Evolutionary conservation across 768 basidiomycete genomes (phyloP).

Genomic region (Suillus subluteus): DNA sequence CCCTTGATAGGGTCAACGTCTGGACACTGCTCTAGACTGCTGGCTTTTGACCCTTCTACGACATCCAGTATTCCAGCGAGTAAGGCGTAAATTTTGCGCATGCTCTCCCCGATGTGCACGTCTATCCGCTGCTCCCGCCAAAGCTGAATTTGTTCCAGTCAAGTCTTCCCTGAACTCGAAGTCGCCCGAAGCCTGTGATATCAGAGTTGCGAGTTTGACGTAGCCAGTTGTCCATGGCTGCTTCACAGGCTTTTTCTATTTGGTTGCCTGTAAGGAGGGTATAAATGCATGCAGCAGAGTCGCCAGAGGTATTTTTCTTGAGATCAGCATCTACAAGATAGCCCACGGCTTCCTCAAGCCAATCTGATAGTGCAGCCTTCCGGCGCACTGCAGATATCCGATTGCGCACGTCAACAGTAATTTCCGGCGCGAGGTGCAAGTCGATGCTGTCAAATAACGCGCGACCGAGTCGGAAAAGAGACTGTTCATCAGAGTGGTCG

Average conservation of each 20-base stretch:
- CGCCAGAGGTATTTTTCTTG: slow-evolving; percentile 46
- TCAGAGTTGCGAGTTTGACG: slow-evolving; percentile 83
- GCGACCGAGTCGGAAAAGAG: slow-evolving; percentile 84
- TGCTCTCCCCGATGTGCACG: slow-evolving; percentile 62
- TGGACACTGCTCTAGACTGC: slow-evolving; percentile 52
- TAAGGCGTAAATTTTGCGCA: slow-evolving; percentile 82
- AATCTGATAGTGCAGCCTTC: slow-evolving; percentile 78
- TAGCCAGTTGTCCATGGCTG: slow-evolving; percentile 77
- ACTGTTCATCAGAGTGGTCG: slow-evolving; percentile 75
- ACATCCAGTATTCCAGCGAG: slow-evolving; percentile 76
- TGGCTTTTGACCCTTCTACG: slow-evolving; percentile 55
- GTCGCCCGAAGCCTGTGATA: slow-evolving; percentile 87
- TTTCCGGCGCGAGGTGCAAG: slow-evolving; percentile 54
- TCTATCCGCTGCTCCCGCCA: slow-evolving; percentile 85
- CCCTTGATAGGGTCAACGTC: slow-evolving; percentile 69
- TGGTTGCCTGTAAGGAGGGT: slow-evolving; percentile 86
- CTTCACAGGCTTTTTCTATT: slow-evolving; percentile 77
- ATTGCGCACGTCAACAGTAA: slow-evolving; percentile 64
- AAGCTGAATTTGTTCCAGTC: slow-evolving; percentile 69
- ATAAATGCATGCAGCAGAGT: slow-evolving; percentile 62
- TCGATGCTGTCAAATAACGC: slow-evolving; percentile 89
- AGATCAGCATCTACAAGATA: slow-evolving; percentile 75
- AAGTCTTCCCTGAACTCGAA: slow-evolving; percentile 74
- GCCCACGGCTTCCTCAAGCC: slow-evolving; percentile 79
- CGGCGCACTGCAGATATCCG: slow-evolving; percentile 68